These are phyloP conservation scores for Metschnikowia lachancei DNA, from an alignment of 805 yeast genomes.

Conservation along the genomic window DNA sequence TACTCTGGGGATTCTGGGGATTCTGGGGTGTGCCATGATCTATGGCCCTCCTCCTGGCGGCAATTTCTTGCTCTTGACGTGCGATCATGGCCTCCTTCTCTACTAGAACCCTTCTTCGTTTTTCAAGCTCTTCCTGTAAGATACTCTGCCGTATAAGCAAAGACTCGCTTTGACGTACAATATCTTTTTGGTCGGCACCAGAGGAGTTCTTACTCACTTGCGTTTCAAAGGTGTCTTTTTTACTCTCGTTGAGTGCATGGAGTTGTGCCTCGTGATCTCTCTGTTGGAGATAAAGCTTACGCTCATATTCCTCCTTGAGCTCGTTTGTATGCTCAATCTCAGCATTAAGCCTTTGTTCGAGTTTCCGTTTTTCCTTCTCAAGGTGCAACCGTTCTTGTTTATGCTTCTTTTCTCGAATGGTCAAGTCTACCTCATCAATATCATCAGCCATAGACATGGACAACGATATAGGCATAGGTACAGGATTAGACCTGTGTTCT, in stretches of 20 bases:
- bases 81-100: conserved; percentile 3
- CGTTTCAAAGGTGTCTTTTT: background rate
- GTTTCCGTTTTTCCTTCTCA: conserved; percentile 1
- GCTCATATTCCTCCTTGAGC: conserved; percentile 10
- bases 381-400: conserved; percentile 3
- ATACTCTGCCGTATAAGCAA: background rate
- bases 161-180: conserved; percentile 2
- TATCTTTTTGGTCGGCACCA: background rate
- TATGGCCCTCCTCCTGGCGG: background rate
- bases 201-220: background rate
- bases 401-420: conserved; percentile 10
- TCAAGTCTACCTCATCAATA: conserved; percentile 8
- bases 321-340: background rate
- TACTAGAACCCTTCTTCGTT: background rate
- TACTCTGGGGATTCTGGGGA: background rate
- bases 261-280: conserved; percentile 10
- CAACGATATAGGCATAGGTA: too few species aligned
- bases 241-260: conserved; percentile 4
- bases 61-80: background rate
- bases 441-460: background rate
- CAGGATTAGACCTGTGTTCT: too few species aligned
- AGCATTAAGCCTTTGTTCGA: conserved; percentile 3
- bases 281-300: conserved; percentile 10
- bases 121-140: background rate
- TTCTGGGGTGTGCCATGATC: background rate